Evolutionary conservation across 2,329 filamentous ascomycete genomes (phyloP).

Genomic region (Colletotrichum brevisporum): DNA sequence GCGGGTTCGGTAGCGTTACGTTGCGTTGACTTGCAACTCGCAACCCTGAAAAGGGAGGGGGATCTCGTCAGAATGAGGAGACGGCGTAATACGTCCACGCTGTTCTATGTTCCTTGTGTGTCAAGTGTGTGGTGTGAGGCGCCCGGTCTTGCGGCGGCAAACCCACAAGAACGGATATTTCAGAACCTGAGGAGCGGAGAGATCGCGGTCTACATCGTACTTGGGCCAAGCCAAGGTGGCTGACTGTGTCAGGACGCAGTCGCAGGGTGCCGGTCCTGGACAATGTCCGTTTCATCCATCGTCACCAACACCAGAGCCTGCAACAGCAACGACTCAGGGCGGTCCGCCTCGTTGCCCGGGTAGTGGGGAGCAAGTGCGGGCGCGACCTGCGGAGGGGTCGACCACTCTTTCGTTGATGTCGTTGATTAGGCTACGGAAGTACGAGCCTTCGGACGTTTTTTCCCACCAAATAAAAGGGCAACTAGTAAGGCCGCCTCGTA

Average conservation of each 20-base stretch:
- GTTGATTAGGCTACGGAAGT: not conserved
- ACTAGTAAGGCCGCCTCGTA: conserved; percentile 13
- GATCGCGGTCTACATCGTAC: conserved; percentile 1
- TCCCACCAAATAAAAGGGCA: conserved; percentile 29
- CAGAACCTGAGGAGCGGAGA: not conserved
- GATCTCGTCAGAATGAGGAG: conserved; percentile 4
- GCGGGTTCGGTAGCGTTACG: conserved; percentile 31
- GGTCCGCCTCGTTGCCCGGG: conserved; percentile 11
- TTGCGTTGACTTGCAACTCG: conserved; percentile 29
- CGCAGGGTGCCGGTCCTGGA: conserved; percentile 33
- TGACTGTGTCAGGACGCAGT: conserved; percentile 19
- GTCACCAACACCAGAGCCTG: conserved; percentile 17
- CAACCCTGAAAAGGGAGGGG: conserved; percentile 19
- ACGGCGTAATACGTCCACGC: not conserved
- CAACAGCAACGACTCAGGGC: conserved; percentile 31
- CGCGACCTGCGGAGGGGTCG: too few relatives aligned
- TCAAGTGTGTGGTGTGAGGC: conserved; percentile 5
- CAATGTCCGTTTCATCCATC: conserved; percentile 34
- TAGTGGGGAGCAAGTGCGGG: conserved; percentile 6
- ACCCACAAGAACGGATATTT: conserved; percentile 9
- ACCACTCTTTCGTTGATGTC: too few relatives aligned
- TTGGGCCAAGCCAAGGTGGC: conserved; percentile 31
- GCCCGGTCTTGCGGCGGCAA: conserved; percentile 14
- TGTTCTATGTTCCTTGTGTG: not conserved
- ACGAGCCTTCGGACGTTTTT: conserved; percentile 8